Evolutionary conservation across 306 rosid species (phyloP), one percentile per base, ranked within the genome.

Genomic region (Rosa persica): DNA sequence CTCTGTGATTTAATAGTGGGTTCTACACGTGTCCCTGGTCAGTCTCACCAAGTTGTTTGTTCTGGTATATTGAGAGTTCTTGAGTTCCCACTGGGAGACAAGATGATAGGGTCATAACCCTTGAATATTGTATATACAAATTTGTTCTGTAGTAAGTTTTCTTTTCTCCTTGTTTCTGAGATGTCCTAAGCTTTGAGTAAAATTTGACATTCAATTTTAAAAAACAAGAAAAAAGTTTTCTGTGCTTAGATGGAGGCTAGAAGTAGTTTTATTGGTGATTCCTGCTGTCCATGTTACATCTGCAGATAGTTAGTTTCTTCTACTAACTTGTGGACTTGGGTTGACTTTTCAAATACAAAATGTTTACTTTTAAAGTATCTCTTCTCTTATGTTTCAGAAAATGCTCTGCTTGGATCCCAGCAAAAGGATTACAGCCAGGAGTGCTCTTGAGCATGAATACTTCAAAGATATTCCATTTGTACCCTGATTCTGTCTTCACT

Each of bases 371-470:
- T 66, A 34, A 74, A 70, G 67, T 67, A 68, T 76, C 40, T 69
- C 61, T 62, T 12, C 44, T 73, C 27, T 38, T 23, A 13, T 49
- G 40, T 48, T 67, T 57, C 97, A 95, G 99, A 89, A 92, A 82
- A 95, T 95, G 99, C 96, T 95, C 43, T 92, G 93, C 90, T 85
- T 92, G 90, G 99, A 95, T 82, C 99, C 99, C 73, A 95, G 81
- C 87, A 95, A 87, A 84, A 89, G 99, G 85, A 90, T 95, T 49
- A 95, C 93, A 0, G 99, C 99, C 78, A 84, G 98, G 92, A 89
- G 83, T 79, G 98, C 98, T 73, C 96, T 95, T 15, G 97, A 93
- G 91, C 99, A 95, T 67, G 99, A 93, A 78, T 95, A 95, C 87
- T 95, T 95, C 93, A 93, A 86, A 84, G 99, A 93, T 87, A 89